Conservation (phyloP, 2,329 filamentous ascomycete genomes). For the Elsinoe perseae region DNA sequence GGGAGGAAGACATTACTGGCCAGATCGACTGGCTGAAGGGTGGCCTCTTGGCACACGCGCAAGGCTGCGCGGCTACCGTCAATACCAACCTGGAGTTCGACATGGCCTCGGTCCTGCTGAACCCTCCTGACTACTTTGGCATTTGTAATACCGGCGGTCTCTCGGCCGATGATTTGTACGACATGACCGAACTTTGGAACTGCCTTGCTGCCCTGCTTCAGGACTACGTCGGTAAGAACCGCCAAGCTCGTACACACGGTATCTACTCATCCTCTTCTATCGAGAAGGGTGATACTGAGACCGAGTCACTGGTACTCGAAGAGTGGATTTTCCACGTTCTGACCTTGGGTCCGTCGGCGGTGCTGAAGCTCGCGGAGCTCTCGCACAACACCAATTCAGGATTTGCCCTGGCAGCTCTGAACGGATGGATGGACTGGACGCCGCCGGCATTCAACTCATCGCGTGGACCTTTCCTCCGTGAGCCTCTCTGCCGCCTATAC, state of each 20-base stretch:
- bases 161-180: slow-evolving; percentile 50
- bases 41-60: slow-evolving; percentile 44
- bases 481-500: slow-evolving; percentile 53
- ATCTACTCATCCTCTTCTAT: slow-evolving; percentile 47
- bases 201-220: slow-evolving; percentile 51
- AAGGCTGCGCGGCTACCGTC: slow-evolving; percentile 39
- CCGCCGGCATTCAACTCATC: slow-evolving; percentile 39
- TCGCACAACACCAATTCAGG: slow-evolving; percentile 34
- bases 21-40: slow-evolving; percentile 59
- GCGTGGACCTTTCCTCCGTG: slow-evolving; percentile 52
- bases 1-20: slow-evolving; percentile 51
- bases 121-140: slow-evolving; percentile 51
- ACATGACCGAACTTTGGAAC: slow-evolving; percentile 59
- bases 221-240: slow-evolving; percentile 47
- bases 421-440: slow-evolving; percentile 52
- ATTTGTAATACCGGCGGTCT: slow-evolving; percentile 50
- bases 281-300: slow-evolving; percentile 41
- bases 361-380: slow-evolving; percentile 44
- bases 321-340: slow-evolving; percentile 56
- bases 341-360: slow-evolving; percentile 50
- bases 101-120: slow-evolving; percentile 47
- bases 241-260: slow-evolving; percentile 48
- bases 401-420: slow-evolving; percentile 46
- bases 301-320: slow-evolving; percentile 49
- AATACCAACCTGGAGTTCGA: slow-evolving; percentile 42